Conservation (phyloP, 495 filamentous ascomycete genomes). For the Neurospora sp. region DNA sequence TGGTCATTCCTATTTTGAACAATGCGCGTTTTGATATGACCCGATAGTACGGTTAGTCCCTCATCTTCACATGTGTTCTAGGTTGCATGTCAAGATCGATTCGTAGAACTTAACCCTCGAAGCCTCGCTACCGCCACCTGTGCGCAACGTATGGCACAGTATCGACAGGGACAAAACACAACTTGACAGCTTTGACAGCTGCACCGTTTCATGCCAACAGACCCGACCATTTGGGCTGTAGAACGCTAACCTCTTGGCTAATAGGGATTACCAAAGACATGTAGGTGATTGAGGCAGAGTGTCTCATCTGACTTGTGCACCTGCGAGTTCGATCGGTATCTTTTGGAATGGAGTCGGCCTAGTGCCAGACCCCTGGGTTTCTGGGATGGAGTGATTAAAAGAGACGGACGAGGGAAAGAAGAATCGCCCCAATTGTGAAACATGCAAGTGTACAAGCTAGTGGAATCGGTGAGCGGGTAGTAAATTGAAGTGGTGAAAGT, state of each 20-base stretch:
- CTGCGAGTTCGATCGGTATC: background rate
- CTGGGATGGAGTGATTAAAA: background rate
- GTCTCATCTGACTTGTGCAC: background rate
- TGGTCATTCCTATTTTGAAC: background rate
- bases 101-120: background rate
- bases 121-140: background rate
- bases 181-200: background rate
- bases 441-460: background rate
- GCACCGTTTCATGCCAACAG: background rate
- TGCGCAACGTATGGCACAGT: background rate
- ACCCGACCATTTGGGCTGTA: background rate
- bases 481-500: background rate
- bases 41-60: background rate
- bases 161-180: background rate
- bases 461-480: background rate
- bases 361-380: background rate
- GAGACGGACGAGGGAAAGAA: background rate
- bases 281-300: background rate
- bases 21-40: background rate
- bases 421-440: background rate
- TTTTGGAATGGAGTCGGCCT: background rate
- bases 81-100: background rate
- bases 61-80: background rate
- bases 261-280: background rate
- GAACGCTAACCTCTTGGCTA: background rate